A percentile compares a stretch with the other conserved stretches of the same genome.
phyloP scores from a whole-genome alignment of 2,329 filamentous ascomycete genomes.

The Cordyceps fumosorosea region DNA sequence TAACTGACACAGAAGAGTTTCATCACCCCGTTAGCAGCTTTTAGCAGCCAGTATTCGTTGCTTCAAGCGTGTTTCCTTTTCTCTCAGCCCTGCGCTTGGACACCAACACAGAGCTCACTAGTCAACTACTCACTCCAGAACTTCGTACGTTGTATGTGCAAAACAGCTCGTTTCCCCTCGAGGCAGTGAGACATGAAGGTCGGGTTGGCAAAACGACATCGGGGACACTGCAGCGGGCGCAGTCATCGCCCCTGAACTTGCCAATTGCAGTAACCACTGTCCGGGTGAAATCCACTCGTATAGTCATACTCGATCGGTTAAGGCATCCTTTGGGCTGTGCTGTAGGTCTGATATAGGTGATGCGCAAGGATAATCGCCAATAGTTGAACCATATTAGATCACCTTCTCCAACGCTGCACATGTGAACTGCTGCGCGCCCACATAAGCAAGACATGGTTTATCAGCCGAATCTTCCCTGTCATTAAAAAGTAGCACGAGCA shows the following conservation, averaged over 20 bases:
- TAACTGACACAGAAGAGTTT: conserved; percentile 10
- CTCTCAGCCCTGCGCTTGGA: conserved; percentile 6
- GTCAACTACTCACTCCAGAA: no score
- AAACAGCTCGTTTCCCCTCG: not conserved
- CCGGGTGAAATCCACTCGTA: conserved; percentile 2
- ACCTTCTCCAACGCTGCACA: no score
- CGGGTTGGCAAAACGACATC: not conserved
- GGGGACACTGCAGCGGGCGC: not conserved
- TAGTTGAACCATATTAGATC: not conserved
- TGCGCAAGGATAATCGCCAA: not conserved
- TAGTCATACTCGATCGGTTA: conserved; percentile 6
- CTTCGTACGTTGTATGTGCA: no score
- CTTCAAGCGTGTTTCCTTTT: not conserved
- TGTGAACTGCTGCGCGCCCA: not conserved
- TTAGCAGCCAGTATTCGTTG: not conserved
- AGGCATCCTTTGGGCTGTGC: not conserved
- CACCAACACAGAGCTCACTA: not conserved
- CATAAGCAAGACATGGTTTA: not conserved
- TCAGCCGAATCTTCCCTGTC: not conserved
- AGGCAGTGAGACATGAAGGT: not conserved
- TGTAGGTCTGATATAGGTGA: not conserved
- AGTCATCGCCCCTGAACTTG: not conserved
- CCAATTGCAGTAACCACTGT: not conserved
- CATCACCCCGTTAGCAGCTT: not conserved
- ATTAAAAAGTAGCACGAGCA: no score